phyloP scores from a whole-genome alignment of 208 protist species.

The Trypanosoma theileri region DNA sequence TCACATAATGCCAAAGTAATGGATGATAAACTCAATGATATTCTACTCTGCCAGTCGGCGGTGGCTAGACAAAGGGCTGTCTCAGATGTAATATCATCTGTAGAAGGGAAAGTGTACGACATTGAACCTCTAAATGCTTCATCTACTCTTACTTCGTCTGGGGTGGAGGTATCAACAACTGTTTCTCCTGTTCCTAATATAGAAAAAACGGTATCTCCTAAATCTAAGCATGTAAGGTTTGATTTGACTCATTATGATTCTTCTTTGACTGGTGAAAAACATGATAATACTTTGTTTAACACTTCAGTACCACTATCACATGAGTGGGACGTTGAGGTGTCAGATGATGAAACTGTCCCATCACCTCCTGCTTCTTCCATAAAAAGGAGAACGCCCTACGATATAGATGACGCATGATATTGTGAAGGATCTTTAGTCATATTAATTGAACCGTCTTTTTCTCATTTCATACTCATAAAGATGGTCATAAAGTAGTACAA shows the following conservation, averaged over 20 bases:
- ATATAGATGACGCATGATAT: slow-evolving; percentile 23
- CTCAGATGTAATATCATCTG: neutral
- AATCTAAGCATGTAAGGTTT: no score
- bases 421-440: neutral
- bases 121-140: neutral
- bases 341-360: slow-evolving; percentile 34
- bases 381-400: slow-evolving; percentile 34
- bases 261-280: no score
- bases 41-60: slow-evolving; percentile 29
- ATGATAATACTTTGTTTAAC: neutral
- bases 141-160: neutral
- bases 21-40: slow-evolving; percentile 36
- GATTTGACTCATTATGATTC: no score
- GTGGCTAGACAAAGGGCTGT: slow-evolving; percentile 21
- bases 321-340: slow-evolving; percentile 36
- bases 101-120: neutral
- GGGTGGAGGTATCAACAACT: neutral
- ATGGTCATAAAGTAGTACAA: no score
- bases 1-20: slow-evolving; percentile 36
- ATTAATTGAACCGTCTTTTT: no score
- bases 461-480: no score
- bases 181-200: neutral
- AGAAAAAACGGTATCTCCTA: neutral
- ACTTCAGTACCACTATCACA: slow-evolving; percentile 22
- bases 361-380: slow-evolving; percentile 3